Conservation (phyloP, 139 green algal species). For the Tetradesmus obliquus region DNA sequence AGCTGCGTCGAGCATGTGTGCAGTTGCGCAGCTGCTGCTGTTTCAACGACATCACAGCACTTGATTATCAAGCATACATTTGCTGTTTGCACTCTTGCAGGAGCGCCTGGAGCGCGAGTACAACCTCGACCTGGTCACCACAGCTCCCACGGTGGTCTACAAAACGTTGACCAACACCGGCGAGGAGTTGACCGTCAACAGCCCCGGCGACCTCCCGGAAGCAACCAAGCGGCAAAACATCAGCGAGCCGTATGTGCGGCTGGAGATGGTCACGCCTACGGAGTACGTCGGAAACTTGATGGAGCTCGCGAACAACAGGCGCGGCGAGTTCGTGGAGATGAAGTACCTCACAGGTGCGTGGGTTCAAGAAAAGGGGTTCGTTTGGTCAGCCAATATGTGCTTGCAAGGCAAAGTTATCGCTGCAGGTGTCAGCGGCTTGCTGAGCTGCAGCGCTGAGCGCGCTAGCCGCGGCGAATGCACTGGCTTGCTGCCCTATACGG, state of each 20-base stretch:
- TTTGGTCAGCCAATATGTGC: neutral
- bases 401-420: neutral
- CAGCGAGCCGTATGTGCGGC: conserved; percentile 90
- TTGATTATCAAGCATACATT: neutral
- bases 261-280: conserved; percentile 71
- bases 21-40: neutral
- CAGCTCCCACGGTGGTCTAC: conserved; percentile 96
- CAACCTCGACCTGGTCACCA: conserved; percentile 96
- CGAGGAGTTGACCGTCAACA: conserved; percentile 72
- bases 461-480: too few species aligned
- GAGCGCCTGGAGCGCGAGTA: conserved; percentile 99
- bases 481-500: too few species aligned
- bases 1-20: neutral
- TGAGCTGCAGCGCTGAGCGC: neutral
- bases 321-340: conserved; percentile 96
- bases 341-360: conserved; percentile 90
- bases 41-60: neutral
- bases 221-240: conserved; percentile 75
- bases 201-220: conserved; percentile 89
- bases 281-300: conserved; percentile 97
- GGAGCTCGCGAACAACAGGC: conserved; percentile 83
- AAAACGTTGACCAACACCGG: conserved; percentile 73
- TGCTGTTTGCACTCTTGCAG: conserved; percentile 54
- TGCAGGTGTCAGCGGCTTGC: neutral
- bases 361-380: neutral